phyloP scores from a whole-genome alignment of 352 stramenopile genomes.

The Plasmopara halstedii region DNA sequence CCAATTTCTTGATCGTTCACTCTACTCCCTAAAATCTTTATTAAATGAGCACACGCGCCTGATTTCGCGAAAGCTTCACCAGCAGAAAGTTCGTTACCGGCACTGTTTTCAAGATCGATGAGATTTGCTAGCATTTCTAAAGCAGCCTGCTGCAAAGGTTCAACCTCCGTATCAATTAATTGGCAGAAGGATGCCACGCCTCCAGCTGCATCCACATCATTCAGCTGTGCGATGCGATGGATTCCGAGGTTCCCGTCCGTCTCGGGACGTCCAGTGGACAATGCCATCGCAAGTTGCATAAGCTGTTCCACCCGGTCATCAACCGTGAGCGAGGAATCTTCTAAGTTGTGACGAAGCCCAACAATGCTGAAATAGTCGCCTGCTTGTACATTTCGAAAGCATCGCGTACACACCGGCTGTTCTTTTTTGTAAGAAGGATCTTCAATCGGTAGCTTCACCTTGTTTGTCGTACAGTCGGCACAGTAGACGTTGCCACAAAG shows the following conservation, averaged over 20 bases:
- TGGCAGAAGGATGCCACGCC: constrained; percentile 67
- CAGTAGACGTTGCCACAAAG: constrained; percentile 74
- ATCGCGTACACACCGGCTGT: constrained; percentile 64
- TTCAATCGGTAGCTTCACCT: constrained; percentile 55
- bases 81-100: constrained; percentile 50
- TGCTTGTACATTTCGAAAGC: constrained; percentile 59
- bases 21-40: constrained; percentile 54
- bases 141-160: constrained; percentile 43
- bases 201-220: constrained; percentile 76
- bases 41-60: constrained; percentile 41
- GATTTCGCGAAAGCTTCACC: constrained; percentile 64
- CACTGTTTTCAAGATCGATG: constrained; percentile 65
- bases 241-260: constrained; percentile 54
- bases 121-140: constrained; percentile 75
- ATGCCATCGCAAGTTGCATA: constrained; percentile 43
- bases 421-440: constrained; percentile 55
- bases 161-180: constrained; percentile 42
- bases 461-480: constrained; percentile 64
- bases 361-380: constrained; percentile 75
- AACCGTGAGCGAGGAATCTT: constrained; percentile 28
- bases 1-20: constrained; percentile 49
- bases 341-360: constrained; percentile 45
- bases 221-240: constrained; percentile 72
- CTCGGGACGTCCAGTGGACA: constrained; percentile 56
- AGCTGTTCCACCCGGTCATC: constrained; percentile 68